These are phyloP conservation scores for Fraxinus nigra DNA, from an alignment of 305 asterid genomes.

Conservation along the genomic window DNA sequence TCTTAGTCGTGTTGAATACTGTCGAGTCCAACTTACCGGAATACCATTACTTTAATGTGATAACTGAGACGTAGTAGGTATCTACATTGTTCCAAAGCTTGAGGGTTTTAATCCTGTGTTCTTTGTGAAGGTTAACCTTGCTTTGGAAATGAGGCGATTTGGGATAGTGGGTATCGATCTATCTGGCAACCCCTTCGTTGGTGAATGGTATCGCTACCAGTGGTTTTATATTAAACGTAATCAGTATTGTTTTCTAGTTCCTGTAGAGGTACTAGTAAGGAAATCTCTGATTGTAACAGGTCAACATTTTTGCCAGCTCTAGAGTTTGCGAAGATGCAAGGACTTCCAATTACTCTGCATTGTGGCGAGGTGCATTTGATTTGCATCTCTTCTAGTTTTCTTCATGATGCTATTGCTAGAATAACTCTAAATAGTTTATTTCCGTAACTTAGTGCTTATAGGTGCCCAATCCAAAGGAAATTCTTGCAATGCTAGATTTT, in stretches of 20 bases:
- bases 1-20: background rate
- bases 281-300: slow-evolving; percentile 41
- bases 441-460: slow-evolving; percentile 61
- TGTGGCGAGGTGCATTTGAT: slow-evolving; percentile 88
- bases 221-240: background rate
- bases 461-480: slow-evolving; percentile 83
- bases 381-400: slow-evolving; percentile 24
- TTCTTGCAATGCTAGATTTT: slow-evolving; percentile 78
- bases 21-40: background rate
- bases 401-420: slow-evolving; percentile 4
- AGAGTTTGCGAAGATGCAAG: slow-evolving; percentile 74
- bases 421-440: slow-evolving; percentile 34
- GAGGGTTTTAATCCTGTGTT: slow-evolving; percentile 16
- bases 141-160: slow-evolving; percentile 55
- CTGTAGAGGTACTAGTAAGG: slow-evolving; percentile 15
- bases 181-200: slow-evolving; percentile 77
- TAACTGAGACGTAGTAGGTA: background rate
- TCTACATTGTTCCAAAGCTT: slow-evolving; percentile 9
- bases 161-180: slow-evolving; percentile 94
- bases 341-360: slow-evolving; percentile 75
- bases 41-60: background rate
- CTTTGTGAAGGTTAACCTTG: slow-evolving; percentile 69
- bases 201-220: slow-evolving; percentile 62
- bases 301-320: slow-evolving; percentile 75
- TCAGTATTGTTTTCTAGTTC: background rate